phyloP scores from a whole-genome alignment of 495 filamentous ascomycete genomes.

The Neurospora africana region DNA sequence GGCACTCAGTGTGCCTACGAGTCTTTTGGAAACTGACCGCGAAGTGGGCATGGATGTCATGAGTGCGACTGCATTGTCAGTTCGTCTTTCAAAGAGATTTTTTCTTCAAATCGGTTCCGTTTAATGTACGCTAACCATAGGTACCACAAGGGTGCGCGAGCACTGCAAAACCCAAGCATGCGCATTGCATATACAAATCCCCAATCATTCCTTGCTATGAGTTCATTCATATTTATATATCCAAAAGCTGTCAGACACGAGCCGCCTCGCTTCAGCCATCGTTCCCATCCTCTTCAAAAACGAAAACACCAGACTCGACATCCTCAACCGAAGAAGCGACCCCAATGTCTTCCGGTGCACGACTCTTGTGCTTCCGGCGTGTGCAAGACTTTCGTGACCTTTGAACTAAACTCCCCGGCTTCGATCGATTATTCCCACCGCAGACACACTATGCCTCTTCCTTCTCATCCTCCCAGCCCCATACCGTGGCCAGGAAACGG shows the following conservation, averaged over 20 bases:
- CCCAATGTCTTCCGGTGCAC: background rate
- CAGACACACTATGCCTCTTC: background rate
- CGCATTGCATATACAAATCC: background rate
- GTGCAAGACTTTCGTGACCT: background rate
- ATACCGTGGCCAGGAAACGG: constrained; percentile 81
- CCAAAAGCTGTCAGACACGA: background rate
- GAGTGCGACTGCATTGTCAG: too few relatives aligned
- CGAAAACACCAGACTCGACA: background rate
- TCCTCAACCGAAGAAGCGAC: background rate
- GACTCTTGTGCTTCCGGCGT: background rate
- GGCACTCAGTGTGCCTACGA: too few relatives aligned
- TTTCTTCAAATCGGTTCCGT: background rate
- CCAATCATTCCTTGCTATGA: background rate
- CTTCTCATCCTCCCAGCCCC: constrained; percentile 68
- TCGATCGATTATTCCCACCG: background rate
- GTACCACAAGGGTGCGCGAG: background rate
- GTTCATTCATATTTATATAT: background rate
- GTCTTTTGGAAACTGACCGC: too few relatives aligned
- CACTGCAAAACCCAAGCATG: background rate
- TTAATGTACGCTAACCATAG: background rate
- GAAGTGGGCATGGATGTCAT: too few relatives aligned
- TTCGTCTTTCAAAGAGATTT: background rate
- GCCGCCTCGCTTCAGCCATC: background rate
- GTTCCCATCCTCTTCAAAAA: background rate
- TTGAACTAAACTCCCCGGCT: background rate